Conservation (phyloP, 148 eudicot genomes). For the Polygonum aviculare region DNA sequence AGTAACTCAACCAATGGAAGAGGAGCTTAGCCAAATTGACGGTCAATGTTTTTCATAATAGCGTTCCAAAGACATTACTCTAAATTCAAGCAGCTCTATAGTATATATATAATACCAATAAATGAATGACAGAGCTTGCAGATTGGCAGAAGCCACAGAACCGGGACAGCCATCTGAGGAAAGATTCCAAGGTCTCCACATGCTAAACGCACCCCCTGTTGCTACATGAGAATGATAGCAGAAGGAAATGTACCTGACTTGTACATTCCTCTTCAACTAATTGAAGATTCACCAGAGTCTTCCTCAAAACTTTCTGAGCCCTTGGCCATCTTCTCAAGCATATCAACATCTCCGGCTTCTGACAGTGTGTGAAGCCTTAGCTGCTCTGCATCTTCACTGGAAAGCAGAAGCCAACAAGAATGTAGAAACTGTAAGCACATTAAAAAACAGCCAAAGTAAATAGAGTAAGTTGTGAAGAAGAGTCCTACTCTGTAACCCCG, state of each 20-base stretch:
- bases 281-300: slow-evolving; percentile 20
- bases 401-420: not conserved
- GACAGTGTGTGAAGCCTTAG: slow-evolving; percentile 57
- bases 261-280: not conserved
- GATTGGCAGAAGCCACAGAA: not conserved
- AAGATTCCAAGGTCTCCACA: not conserved
- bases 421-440: not conserved
- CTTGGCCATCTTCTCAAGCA: slow-evolving; percentile 68
- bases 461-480: slow-evolving; percentile 1
- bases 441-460: not conserved
- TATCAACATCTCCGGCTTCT: slow-evolving; percentile 62
- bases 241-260: no score
- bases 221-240: no score
- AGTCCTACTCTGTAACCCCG: slow-evolving; percentile 86
- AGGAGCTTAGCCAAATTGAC: not conserved
- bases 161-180: not conserved
- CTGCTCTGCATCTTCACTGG: slow-evolving; percentile 87
- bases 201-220: no score
- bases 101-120: not conserved
- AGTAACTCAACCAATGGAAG: not conserved
- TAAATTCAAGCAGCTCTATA: not conserved
- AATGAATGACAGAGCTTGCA: no score
- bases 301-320: slow-evolving; percentile 31
- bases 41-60: not conserved
- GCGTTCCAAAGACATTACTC: not conserved